Evolutionary conservation across 345 rosid species (phyloP), one percentile per base, ranked within the genome.

Genomic region (Pugionium cornutum): DNA sequence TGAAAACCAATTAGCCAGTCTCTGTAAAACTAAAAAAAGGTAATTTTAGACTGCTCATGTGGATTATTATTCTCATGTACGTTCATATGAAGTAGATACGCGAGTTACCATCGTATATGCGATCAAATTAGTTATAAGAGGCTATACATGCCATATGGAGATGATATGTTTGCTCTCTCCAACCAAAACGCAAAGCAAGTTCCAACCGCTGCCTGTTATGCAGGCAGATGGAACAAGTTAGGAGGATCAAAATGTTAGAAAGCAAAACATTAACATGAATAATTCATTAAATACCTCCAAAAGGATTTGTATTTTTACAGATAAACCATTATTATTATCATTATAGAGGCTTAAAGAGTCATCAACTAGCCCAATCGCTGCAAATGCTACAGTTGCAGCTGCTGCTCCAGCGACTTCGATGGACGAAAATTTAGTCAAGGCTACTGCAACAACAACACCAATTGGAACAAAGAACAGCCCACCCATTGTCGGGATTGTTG

Each of bases 101-200:
- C 79, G 78, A 83, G 97, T 84, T 84, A 81, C 92, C 95, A 64
- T 85, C 82, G 83, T 71, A 80, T 36, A 83, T 80, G 80, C 83
- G 85, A 79, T 78, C 82, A 83, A 75, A 83, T 71, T 82, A 87
- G 96, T 82, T 77, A 80, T 81, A 89, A 84, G 97, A 89, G 83
- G 83, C 81, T 92, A 84, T 92, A 88, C 97, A 92, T 92, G 97
- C 94, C 85, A 85, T 92, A 92, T 36, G 96, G 98, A 65, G 97
- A 82, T 30, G 94, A 71, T 62, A 92, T 72, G 50, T 43, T 77
- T 41, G 89, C 46, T 30, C 73, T 25, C 67, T 83, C 81, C 94
- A 92, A 80, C 98, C 98, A 89, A 74, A 85, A 75, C 33, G 94
- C 76, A 71, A 92, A 92, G 70, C 76, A 78, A 29, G 75, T 80